A percentile compares a stretch with the other conserved stretches of the same genome.
These are phyloP conservation scores for Dictyostelium gargantuum DNA, from an alignment of 208 protist species.

Conservation along the genomic window DNA sequence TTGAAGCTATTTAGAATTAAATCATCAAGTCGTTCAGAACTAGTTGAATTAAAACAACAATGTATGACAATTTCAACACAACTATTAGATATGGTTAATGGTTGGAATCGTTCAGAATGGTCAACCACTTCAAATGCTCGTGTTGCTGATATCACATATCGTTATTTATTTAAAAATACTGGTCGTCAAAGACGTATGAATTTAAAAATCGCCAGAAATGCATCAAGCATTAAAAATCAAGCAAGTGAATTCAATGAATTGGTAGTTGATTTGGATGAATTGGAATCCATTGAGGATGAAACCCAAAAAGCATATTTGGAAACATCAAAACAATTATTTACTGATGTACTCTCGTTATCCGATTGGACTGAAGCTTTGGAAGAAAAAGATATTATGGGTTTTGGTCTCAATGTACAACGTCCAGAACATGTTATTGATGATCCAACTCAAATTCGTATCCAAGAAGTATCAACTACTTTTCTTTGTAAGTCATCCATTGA, in stretches of 20 bases:
- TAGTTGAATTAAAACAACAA: not conserved
- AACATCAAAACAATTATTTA: not conserved
- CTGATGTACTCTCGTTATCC: slow-evolving; percentile 50
- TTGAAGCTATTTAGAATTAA: not conserved
- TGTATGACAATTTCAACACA: not conserved
- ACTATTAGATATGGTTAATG: slow-evolving; percentile 8
- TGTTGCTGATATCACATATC: slow-evolving; percentile 54
- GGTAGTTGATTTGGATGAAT: not conserved
- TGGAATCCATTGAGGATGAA: not conserved
- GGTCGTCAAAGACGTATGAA: slow-evolving; percentile 32
- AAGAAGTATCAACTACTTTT: slow-evolving; percentile 54
- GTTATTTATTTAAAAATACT: slow-evolving; percentile 26
- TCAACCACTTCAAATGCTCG: not conserved
- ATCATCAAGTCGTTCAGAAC: not conserved
- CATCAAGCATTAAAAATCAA: not conserved
- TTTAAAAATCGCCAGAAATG: slow-evolving; percentile 22
- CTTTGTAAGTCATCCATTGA: slow-evolving; percentile 67
- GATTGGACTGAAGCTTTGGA: slow-evolving; percentile 65
- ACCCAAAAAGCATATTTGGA: not conserved
- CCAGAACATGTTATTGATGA: slow-evolving; percentile 71
- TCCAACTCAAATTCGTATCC: slow-evolving; percentile 73
- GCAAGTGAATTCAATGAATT: not conserved
- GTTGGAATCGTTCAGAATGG: slow-evolving; percentile 20
- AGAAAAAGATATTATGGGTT: slow-evolving; percentile 64
- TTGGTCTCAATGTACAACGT: slow-evolving; percentile 64